phyloP scores from a whole-genome alignment of 2,329 filamentous ascomycete genomes.

The Aspergillus sp. region DNA sequence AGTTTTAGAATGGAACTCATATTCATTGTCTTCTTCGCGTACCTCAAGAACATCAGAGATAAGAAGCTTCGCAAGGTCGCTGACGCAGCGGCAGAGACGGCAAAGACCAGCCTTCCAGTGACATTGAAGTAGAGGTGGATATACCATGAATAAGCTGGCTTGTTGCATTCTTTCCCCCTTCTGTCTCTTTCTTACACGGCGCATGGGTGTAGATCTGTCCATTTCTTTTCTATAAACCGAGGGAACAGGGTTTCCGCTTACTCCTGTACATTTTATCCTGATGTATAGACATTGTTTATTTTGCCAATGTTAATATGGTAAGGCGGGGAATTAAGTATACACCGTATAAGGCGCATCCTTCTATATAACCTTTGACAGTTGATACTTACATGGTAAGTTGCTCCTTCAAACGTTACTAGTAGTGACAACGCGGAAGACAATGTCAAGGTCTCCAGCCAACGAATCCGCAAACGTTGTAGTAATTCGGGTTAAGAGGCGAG shows the following conservation, averaged over 20 bases:
- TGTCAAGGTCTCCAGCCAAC: not conserved
- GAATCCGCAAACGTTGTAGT: not conserved
- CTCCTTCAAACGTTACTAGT: too few relatives aligned
- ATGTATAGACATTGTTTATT: constrained; percentile 23
- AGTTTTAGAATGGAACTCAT: constrained; percentile 75
- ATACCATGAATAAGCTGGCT: not conserved
- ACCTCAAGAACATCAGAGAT: constrained; percentile 71
- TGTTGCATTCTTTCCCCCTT: constrained; percentile 16
- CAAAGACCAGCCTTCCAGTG: constrained; percentile 57
- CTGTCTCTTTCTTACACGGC: constrained; percentile 18
- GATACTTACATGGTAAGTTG: too few relatives aligned
- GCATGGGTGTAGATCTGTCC: constrained; percentile 24
- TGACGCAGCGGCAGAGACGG: constrained; percentile 65
- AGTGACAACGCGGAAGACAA: not conserved
- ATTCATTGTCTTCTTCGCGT: constrained; percentile 85
- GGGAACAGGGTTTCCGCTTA: constrained; percentile 6
- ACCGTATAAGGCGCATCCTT: not conserved
- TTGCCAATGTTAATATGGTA: not conserved
- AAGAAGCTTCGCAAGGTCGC: constrained; percentile 72
- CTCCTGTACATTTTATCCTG: constrained; percentile 20
- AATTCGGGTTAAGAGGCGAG: not conserved
- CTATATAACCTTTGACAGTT: too few relatives aligned
- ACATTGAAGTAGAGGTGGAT: constrained; percentile 49
- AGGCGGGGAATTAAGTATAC: not conserved
- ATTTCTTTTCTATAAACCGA: constrained; percentile 15